Evolutionary conservation across 495 filamentous ascomycete species (phyloP), one percentile per base, ranked within the genome.

Genomic region (Tuber melanosporum): DNA sequence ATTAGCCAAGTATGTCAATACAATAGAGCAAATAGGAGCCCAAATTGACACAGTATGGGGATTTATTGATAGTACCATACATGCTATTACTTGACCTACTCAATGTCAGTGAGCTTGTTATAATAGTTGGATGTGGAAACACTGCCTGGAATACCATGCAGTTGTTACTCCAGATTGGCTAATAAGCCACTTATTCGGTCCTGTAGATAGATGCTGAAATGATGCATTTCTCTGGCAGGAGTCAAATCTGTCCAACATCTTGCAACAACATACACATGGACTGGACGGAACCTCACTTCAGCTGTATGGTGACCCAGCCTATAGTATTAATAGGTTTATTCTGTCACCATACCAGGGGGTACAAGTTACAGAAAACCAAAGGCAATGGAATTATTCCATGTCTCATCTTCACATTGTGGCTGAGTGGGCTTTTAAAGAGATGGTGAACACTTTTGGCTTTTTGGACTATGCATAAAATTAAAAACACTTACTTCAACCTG

Each of bases 171-270:
- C 74, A 1, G 70, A 76, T 73, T 2, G 74, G 5, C n/a, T 76
- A 1, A 76, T 76, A n/a, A 71, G 39, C 41, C 71, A 76, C 49
- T 73, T 76, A 3, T 76, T 46, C 74, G 74, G 70, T 1, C 70
- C 41, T 12, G 0, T 76, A 73, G 39, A 39, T 39, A 3, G 39
- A 1, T 1, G 1, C 1, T 39, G 39, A 1, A 39, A 39, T 39
- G 39, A 39, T 3, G 39, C 39, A 39, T 39, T 39, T 39, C 39
- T 39, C 3, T 39, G 39, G 39, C 39, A 39, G 39, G 39, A 39
- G 3, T 39, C 39, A 3, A 39, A 39, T 3, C 39, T 39, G 39
- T 39, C 39, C 39, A 39, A 39, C 39, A 1, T 39, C 3, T 3
- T 39, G 1, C 1, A 39, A 3, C 39, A 3, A 39, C 39, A 39